These are phyloP conservation scores for Brassica juncea DNA, from an alignment of 345 rosid species.

Conservation along the genomic window DNA sequence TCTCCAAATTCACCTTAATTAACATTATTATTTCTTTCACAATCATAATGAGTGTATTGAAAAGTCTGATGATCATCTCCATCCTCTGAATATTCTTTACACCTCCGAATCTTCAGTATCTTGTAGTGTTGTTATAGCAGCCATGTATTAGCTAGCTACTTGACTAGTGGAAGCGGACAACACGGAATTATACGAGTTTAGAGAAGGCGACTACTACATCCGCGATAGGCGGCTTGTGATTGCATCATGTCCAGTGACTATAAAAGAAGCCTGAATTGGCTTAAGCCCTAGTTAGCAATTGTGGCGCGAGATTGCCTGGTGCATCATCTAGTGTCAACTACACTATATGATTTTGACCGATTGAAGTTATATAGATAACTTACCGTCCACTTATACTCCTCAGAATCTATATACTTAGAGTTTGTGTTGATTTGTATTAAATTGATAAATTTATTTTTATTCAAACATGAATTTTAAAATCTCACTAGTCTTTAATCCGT, in stretches of 20 bases:
- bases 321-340: too few species aligned
- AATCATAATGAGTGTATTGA: too few species aligned
- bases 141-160: neutral
- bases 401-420: neutral
- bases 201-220: neutral
- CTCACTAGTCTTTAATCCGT: too few species aligned
- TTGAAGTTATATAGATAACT: slow-evolving; percentile 12
- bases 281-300: neutral
- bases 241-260: too few species aligned
- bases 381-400: neutral
- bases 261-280: too few species aligned
- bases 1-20: neutral
- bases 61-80: neutral
- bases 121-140: neutral
- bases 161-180: neutral
- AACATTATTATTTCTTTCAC: too few species aligned
- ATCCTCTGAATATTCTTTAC: neutral
- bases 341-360: slow-evolving; percentile 4
- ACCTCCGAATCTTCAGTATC: neutral
- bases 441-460: too few species aligned
- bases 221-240: too few species aligned
- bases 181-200: neutral
- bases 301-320: neutral
- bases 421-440: too few species aligned
- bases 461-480: too few species aligned